Conservation (phyloP, 2,329 filamentous ascomycete genomes). For the Fusarium lateritium region DNA sequence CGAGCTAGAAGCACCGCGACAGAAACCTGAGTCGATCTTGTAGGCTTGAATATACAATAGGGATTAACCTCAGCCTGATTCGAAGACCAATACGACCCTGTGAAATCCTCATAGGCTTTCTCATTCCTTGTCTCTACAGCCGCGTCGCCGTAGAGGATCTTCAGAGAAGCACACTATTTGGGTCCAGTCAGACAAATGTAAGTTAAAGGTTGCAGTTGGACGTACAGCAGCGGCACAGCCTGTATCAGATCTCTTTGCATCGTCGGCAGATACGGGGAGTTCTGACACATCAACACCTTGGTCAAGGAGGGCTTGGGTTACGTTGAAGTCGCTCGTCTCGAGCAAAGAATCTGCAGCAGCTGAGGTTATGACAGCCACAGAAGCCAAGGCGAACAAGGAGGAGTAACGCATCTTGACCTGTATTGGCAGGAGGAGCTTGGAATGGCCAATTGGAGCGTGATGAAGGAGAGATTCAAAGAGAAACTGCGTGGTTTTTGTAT, state of each 20-base stretch:
- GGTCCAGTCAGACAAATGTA: background rate
- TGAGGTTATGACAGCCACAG: background rate
- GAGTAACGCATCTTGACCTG: conserved; percentile 12
- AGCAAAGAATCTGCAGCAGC: background rate
- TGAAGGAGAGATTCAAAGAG: accelerated
- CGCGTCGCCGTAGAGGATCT: conserved; percentile 28
- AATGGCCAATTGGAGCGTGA: background rate
- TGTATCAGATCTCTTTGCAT: conserved; percentile 1
- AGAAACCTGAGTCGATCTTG: conserved; percentile 7
- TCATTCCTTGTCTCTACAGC: conserved; percentile 19
- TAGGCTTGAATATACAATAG: conserved; percentile 35
- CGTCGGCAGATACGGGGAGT: conserved; percentile 2
- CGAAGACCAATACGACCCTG: conserved; percentile 23
- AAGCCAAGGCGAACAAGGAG: background rate
- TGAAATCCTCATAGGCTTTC: conserved; percentile 13
- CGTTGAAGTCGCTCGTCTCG: conserved; percentile 21
- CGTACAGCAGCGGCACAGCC: conserved; percentile 24
- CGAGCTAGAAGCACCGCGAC: conserved; percentile 23
- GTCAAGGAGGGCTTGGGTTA: conserved; percentile 30
- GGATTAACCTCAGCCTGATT: conserved; percentile 25
- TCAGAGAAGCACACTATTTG: conserved; percentile 24
- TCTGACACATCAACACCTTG: conserved; percentile 22
- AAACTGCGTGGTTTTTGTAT: background rate
- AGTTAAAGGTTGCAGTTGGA: background rate
- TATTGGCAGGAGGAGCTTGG: background rate